Conservation (phyloP, 2,329 filamentous ascomycete species). For the Endocalyx cinctus region DNA sequence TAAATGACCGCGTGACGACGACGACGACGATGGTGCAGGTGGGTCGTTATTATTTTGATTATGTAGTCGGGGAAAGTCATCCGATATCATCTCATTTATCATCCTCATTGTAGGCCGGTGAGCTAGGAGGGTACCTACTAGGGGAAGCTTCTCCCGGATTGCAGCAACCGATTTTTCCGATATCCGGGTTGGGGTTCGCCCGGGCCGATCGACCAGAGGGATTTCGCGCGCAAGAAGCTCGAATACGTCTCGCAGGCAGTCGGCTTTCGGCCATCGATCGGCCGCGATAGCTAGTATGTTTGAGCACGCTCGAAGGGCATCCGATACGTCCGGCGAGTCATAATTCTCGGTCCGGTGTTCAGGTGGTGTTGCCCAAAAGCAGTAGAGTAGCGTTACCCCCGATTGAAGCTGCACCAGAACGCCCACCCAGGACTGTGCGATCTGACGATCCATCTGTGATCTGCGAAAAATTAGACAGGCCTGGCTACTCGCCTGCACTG, state of each 20-base stretch:
- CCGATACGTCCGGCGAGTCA: conserved; percentile 23
- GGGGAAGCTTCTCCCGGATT: conserved; percentile 2
- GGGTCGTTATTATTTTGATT: background rate
- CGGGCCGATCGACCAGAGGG: conserved; percentile 7
- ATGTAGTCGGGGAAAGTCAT: conserved; percentile 6
- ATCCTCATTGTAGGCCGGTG: conserved; percentile 13
- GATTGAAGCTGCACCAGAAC: conserved; percentile 28
- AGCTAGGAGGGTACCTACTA: conserved; percentile 9
- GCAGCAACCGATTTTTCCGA: conserved; percentile 1
- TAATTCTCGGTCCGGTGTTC: conserved; percentile 24
- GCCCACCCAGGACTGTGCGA: conserved; percentile 7
- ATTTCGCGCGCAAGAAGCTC: conserved; percentile 26
- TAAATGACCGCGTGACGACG: background rate
- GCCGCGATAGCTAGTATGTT: conserved; percentile 31
- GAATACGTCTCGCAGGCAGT: conserved; percentile 30
- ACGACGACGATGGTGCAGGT: no score
- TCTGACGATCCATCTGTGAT: conserved; percentile 4
- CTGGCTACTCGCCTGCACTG: conserved; percentile 6
- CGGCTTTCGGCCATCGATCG: conserved; percentile 30
- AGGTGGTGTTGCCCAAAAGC: conserved; percentile 30
- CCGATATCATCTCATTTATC: conserved; percentile 14
- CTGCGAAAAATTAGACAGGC: conserved; percentile 5
- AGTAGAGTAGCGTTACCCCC: conserved; percentile 31
- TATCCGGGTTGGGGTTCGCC: conserved; percentile 4
- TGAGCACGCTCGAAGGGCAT: conserved; percentile 30